phyloP scores from a whole-genome alignment of 2,329 filamentous ascomycete species.

The Ceratocystis diversiconidia region DNA sequence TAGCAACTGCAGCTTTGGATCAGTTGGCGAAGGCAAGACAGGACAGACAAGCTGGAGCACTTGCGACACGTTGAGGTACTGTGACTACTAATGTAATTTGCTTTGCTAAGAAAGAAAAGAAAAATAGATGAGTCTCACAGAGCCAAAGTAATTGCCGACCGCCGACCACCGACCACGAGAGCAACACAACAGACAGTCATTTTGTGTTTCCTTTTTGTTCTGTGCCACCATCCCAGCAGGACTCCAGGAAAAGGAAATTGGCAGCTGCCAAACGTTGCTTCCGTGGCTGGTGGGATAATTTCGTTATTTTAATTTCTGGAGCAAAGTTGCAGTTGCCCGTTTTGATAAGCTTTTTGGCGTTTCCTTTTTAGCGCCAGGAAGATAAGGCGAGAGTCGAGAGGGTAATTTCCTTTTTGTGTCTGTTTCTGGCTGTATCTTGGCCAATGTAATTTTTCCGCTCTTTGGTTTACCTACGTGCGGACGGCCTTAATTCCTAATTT shows the following conservation, averaged over 20 bases:
- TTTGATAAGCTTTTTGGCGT: too few relatives aligned
- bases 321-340: too few relatives aligned
- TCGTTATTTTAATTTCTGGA: not conserved
- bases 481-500: too few relatives aligned
- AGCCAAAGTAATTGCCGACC: not conserved
- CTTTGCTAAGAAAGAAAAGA: not conserved
- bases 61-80: too few relatives aligned
- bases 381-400: too few relatives aligned
- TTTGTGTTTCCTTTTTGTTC: not conserved
- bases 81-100: not conserved
- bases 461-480: too few relatives aligned
- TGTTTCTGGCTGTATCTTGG: too few relatives aligned
- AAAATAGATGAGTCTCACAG: not conserved
- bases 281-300: not conserved
- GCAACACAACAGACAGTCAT: not conserved
- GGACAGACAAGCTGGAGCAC: not conserved
- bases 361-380: too few relatives aligned
- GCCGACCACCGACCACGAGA: not conserved
- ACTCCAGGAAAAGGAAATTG: not conserved
- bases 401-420: too few relatives aligned
- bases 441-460: too few relatives aligned
- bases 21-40: too few relatives aligned
- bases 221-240: not conserved
- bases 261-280: not conserved
- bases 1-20: too few relatives aligned